Evolutionary conservation across 257 asterid species (phyloP), one percentile per base, ranked within the genome.

Genomic region (Sherardia arvensis): DNA sequence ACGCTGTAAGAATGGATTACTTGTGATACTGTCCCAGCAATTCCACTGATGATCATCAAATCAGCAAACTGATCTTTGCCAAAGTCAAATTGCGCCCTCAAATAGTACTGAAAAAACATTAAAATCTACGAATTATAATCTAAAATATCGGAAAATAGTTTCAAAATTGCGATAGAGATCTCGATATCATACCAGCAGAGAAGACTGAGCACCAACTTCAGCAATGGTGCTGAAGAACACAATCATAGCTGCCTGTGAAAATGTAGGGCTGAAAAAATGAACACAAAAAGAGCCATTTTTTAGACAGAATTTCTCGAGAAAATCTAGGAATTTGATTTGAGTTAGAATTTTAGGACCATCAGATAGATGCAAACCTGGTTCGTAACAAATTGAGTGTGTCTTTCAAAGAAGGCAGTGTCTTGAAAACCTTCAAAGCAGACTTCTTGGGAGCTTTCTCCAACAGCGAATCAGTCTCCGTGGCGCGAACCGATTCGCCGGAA

Each of bases 51-150:
- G 59, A 84, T 82, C 95, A 89, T 69, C 59, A 92, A 76, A 78
- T 92, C 97, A 20, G 99, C 97, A 53, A 92, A 89, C 65, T 92
- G 97, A 73, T 81, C 81, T 76, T 89, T 89, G 83, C 85, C 83
- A 56, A 86, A 92, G 80, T 86, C 97, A 76, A 92, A 92, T 48
- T 87, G 85, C 27, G 93, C 87, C 83, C 87, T 92, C 86, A 92
- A 81, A 80, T 68, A 89, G 66, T 77, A 92, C 98, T 92, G 93
- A 86, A 56, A 0, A 66, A 6, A 34, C 12, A 15, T 8, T 4
- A 32, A 28, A 26, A 51, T 38, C 11, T 28, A 58, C 5, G 17
- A 38, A 5, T 38, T 17, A 38, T 2, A 38, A 38, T 38, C 47
- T 1, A 38, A 38, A 15, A 10, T 10, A 36, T 11, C 3, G 17